Evolutionary conservation across 176 grass and related monocot genomes (phyloP).

Genomic region (Phyllostachys edulis): DNA sequence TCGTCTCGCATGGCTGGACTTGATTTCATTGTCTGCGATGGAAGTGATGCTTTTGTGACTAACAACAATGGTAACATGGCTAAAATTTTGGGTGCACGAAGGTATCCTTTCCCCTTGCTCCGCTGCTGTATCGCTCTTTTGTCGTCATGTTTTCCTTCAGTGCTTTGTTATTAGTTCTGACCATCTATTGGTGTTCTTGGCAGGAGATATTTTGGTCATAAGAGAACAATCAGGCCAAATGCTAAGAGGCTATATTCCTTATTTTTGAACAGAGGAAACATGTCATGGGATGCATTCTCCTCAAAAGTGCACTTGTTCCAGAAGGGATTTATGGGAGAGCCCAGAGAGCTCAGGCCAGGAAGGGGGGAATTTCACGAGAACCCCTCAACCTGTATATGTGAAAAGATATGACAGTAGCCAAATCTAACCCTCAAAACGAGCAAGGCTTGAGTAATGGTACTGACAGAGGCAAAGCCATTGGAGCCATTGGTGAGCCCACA

Average conservation of each 20-base stretch:
- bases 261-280: conserved; percentile 58
- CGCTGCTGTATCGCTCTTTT: neutral
- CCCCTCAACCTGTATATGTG: conserved; percentile 68
- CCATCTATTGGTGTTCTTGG: neutral
- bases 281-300: conserved; percentile 67
- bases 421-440: conserved; percentile 5
- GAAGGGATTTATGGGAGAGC: conserved; percentile 79
- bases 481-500: neutral
- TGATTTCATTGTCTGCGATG: conserved; percentile 83
- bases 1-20: conserved; percentile 79
- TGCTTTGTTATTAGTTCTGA: conserved; percentile 8
- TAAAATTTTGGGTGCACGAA: conserved; percentile 74
- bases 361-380: conserved; percentile 78
- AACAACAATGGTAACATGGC: conserved; percentile 91
- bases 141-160: neutral
- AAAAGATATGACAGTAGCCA: conserved; percentile 21
- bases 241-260: conserved; percentile 58
- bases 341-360: conserved; percentile 65
- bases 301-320: conserved; percentile 47
- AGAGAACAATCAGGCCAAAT: conserved; percentile 76
- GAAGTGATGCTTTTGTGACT: conserved; percentile 79
- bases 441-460: neutral
- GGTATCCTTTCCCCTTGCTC: conserved; percentile 33
- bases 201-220: conserved; percentile 78
- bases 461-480: neutral